Evolutionary conservation across 1,284 basidiomycete species (phyloP).

Genomic region (Neotropicomus parvogracilis): DNA sequence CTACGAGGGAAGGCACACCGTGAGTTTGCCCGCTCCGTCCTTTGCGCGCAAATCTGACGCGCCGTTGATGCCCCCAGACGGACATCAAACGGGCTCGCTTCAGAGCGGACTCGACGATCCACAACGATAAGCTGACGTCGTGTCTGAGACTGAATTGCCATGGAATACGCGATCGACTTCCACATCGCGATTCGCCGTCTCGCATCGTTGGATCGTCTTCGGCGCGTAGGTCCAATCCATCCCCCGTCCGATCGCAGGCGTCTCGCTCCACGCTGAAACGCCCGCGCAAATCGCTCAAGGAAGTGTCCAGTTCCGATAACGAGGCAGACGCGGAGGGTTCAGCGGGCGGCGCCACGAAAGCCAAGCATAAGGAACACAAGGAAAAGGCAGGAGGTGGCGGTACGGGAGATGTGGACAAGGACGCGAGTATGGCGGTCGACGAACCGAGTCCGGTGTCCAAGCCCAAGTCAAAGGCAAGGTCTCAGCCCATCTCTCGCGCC

Average conservation of each 20-base stretch:
- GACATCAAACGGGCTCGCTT: constrained; percentile 72
- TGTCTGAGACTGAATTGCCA: constrained; percentile 56
- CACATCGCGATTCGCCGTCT: not conserved
- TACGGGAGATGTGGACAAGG: constrained; percentile 1
- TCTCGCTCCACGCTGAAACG: constrained; percentile 24
- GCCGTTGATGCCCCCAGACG: constrained; percentile 40
- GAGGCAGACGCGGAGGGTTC: constrained; percentile 17
- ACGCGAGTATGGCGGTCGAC: constrained; percentile 12
- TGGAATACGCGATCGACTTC: constrained; percentile 9
- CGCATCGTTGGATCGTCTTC: constrained; percentile 10
- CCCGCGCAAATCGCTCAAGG: constrained; percentile 24
- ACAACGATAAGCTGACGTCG: constrained; percentile 63
- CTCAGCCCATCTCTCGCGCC: constrained; percentile 14
- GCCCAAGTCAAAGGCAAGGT: constrained; percentile 13
- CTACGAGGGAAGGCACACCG: constrained; percentile 76
- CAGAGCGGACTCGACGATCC: constrained; percentile 64
- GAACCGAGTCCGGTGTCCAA: constrained; percentile 6
- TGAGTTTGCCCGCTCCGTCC: constrained; percentile 32
- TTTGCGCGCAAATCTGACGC: not conserved
- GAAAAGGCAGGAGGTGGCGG: constrained; percentile 2
- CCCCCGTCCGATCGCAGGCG: constrained; percentile 25
- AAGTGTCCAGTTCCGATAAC: constrained; percentile 21
- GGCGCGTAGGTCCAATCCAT: constrained; percentile 24
- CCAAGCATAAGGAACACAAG: constrained; percentile 11
- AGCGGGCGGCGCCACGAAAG: constrained; percentile 3